Evolutionary conservation across 1,139 yeast genomes (phyloP).

Genomic region (Debaryomycetaceae sp.): DNA sequence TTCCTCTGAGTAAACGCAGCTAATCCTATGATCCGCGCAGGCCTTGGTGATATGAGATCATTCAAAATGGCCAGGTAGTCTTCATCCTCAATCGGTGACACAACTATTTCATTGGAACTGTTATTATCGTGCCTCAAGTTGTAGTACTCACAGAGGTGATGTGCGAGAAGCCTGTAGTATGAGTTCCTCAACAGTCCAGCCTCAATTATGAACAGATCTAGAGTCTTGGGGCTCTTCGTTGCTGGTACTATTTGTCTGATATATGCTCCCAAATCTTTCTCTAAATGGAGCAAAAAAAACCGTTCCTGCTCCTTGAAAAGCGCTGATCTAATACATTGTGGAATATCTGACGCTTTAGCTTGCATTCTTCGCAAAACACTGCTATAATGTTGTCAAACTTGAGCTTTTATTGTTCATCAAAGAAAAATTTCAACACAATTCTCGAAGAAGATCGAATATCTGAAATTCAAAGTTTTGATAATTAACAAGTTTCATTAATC

Average conservation of each 20-base stretch:
- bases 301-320: constrained; percentile 48
- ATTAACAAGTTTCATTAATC: neutral
- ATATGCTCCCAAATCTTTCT: constrained; percentile 43
- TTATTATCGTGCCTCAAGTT: constrained; percentile 36
- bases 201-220: constrained; percentile 15
- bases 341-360: constrained; percentile 12
- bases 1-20: neutral
- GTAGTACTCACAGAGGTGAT: constrained; percentile 69
- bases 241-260: constrained; percentile 15
- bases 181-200: constrained; percentile 54
- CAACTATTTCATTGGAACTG: constrained; percentile 25
- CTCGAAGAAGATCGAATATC: neutral
- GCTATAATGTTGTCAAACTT: neutral
- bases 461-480: neutral
- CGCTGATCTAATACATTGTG: constrained; percentile 28
- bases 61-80: constrained; percentile 16
- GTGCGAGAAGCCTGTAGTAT: constrained; percentile 61
- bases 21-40: neutral
- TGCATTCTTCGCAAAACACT: neutral
- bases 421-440: neutral
- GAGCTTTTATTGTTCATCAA: neutral
- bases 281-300: constrained; percentile 51
- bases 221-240: constrained; percentile 1
- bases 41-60: constrained; percentile 1
- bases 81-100: constrained; percentile 16